A percentile compares a stretch with the other conserved stretches of the same genome.
Evolutionary conservation across 2,329 filamentous ascomycete species (phyloP).

Genomic region (Trichoderma koningiopsis): DNA sequence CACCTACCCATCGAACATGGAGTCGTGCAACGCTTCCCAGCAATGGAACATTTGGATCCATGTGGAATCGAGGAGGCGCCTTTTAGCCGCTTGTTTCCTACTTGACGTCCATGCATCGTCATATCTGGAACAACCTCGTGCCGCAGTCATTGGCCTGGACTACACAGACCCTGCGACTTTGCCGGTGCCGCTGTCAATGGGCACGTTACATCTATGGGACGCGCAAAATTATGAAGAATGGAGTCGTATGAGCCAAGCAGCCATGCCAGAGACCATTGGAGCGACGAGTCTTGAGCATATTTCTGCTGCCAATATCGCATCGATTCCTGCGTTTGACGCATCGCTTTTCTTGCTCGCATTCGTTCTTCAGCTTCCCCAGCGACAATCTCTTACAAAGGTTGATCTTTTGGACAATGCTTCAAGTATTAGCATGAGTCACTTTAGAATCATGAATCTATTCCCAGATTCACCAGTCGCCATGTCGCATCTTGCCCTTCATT

Average conservation of each 20-base stretch:
- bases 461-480: constrained; percentile 49
- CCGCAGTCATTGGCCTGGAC: constrained; percentile 41
- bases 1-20: constrained; percentile 32
- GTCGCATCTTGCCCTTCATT: constrained; percentile 58
- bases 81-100: constrained; percentile 59
- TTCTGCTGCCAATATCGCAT: constrained; percentile 41
- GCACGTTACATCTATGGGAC: constrained; percentile 52
- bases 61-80: constrained; percentile 54
- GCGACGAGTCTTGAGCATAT: constrained; percentile 39
- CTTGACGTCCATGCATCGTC: constrained; percentile 58
- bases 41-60: constrained; percentile 57
- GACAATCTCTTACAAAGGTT: constrained; percentile 35
- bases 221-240: constrained; percentile 50
- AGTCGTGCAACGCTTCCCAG: constrained; percentile 35
- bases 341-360: constrained; percentile 45
- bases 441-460: constrained; percentile 47
- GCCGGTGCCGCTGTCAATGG: constrained; percentile 50
- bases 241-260: constrained; percentile 41
- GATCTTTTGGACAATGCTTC: constrained; percentile 33
- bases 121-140: constrained; percentile 54
- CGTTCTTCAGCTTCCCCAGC: constrained; percentile 43
- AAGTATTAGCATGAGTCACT: constrained; percentile 31
- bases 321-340: constrained; percentile 43
- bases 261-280: constrained; percentile 33
- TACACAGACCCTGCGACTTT: constrained; percentile 40